Base-by-base conservation (phyloP, 2,329 filamentous ascomycete genomes). In the Fusarium sp. region DNA sequence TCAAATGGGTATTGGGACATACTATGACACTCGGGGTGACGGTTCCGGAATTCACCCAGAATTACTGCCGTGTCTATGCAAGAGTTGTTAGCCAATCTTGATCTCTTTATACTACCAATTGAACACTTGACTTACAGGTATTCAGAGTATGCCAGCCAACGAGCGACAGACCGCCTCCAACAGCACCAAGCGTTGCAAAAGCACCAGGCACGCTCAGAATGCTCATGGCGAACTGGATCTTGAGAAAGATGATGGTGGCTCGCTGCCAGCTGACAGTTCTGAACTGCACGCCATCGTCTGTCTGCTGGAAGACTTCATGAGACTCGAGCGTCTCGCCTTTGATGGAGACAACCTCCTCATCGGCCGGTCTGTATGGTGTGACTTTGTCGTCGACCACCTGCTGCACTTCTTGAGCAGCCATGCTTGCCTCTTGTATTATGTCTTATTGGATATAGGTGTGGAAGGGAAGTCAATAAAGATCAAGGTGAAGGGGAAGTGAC, bases 181-280 rank as follows among this genome's bases (percentile, higher is more conserved):
- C 57, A 1, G 57, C 57, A 1, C 57, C 57, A 38, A 60, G 57
- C 9, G 57, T 60, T 3, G 35, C 35, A 12, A 60, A 86, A 76
- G 4, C 86, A 76, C 63, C 57, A 75, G 73, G 66, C 69, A 67
- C 73, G 65, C 75, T 78, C 33, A 60, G 44, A 25, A 60, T 60
- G 16, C 57, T 60, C 57, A 60, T 60, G 16, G 57, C 57, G 25
- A 80, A 78, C 56, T 79, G 76, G 47, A 79, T 75, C 77, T 83
- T 83, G 67, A 82, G 74, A 66, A 85, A 84, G 67, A 85, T 81
- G 40, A 84, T 76, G 19, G 80, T 80, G 19, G 82, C 82, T 54
- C 81, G 75, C 61, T 82, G 79, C 83, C 84, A 85, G 50, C 81
- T 82, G 32, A 80, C 77, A 3, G 76, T 79, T 2, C 79, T 75